Evolutionary conservation across 352 stramenopile species (phyloP), one percentile per base, ranked within the genome.

Genomic region (Pythium oligandrum): DNA sequence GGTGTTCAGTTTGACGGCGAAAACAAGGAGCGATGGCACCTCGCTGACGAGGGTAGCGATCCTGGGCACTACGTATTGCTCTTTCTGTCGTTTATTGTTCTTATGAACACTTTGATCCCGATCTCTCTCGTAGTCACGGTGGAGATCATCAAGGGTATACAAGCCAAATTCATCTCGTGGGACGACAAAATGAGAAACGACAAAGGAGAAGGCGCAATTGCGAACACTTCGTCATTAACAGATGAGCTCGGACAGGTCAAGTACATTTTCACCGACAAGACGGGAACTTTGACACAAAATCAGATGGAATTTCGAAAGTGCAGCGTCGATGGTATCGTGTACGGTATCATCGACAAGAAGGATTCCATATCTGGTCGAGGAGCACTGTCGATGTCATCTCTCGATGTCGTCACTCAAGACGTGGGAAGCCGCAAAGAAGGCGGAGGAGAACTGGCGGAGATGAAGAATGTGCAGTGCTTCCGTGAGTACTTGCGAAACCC

Each of bases 291-390:
- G 44, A 98, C 94, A 11, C 75, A 91, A 52, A 98, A 98, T 61
- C 75, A 89, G 43, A 98, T 98, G 94, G 83, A 93, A 46, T 98
- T 99, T 59, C 96, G 97, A 39, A 90, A 94, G 52, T 98, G 91
- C 60, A 97, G 84, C 56, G 88, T 98, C 10, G 85, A 88, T 49
- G 89, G 91, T 17, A 60, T 71, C 4, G 57, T 93, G n/a, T 98
- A 96, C 67, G 75, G 84, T 6, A 68, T 77, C 31, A 0, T 45
- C 45, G 71, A 77, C n/a, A 66, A 64, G 48, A 75, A 68, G 1
- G 61, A 74, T 2, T 57, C 60, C 9, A 49, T 36, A 9, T 26
- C 17, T 26, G 17, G 17, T 26, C 17, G 17, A 26, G 17, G 17
- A 26, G 42, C 57, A 1, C 50, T 74, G 4, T 79, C 71, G 6